Evolutionary conservation across 768 basidiomycete genomes (phyloP).

Genomic region (Candolleomyces aberdarensis): DNA sequence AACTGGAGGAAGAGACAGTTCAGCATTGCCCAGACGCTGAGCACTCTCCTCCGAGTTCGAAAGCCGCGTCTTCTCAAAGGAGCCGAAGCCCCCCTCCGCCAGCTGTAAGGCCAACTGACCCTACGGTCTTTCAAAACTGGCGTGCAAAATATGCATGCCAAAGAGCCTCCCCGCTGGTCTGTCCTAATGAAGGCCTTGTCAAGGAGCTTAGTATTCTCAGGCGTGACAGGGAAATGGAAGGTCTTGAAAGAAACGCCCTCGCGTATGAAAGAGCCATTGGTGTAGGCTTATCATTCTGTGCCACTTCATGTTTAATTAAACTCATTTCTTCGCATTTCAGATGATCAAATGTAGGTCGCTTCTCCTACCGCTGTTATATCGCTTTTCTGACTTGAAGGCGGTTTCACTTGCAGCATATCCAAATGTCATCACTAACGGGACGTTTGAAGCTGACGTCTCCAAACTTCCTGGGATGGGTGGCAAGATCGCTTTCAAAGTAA

Average conservation of each 20-base stretch:
- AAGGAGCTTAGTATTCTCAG: slow-evolving; percentile 58
- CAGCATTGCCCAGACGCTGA: slow-evolving; percentile 40
- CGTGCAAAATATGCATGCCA: slow-evolving; percentile 51
- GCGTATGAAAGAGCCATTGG: slow-evolving; percentile 72
- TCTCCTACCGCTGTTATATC: background rate
- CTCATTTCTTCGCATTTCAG: slow-evolving; percentile 8
- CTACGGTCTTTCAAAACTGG: slow-evolving; percentile 30
- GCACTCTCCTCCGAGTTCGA: background rate
- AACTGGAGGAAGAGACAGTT: slow-evolving; percentile 46
- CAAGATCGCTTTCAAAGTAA: slow-evolving; percentile 50
- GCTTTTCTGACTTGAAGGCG: slow-evolving; percentile 3
- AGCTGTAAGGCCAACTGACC: slow-evolving; percentile 18
- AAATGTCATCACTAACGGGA: slow-evolving; percentile 32
- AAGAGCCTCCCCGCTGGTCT: slow-evolving; percentile 63
- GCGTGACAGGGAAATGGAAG: slow-evolving; percentile 59
- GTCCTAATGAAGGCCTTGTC: slow-evolving; percentile 63
- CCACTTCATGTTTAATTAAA: background rate
- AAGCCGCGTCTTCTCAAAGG: too few relatives aligned
- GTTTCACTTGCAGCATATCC: slow-evolving; percentile 44
- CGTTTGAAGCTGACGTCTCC: slow-evolving; percentile 33
- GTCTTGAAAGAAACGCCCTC: slow-evolving; percentile 62
- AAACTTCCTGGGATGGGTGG: slow-evolving; percentile 48
- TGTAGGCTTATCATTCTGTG: slow-evolving; percentile 36
- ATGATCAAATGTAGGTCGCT: slow-evolving; percentile 27
- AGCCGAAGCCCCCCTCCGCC: too few relatives aligned